A percentile compares a stretch with the other conserved stretches of the same genome.
phyloP scores from a whole-genome alignment of 1,284 basidiomycete genomes.

The Coniophora puteana region DNA sequence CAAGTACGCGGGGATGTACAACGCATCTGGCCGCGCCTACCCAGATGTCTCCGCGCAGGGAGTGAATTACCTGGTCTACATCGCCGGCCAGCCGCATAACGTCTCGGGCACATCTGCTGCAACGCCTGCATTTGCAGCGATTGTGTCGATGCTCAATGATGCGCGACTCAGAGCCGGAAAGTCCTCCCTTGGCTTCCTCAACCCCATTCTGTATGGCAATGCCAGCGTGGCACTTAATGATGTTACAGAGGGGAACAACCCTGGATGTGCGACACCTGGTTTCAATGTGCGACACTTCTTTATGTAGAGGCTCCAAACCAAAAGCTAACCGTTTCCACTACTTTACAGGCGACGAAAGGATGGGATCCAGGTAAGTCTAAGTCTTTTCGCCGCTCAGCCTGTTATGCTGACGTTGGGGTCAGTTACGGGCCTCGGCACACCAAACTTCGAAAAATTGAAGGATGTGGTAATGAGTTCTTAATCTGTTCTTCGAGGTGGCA shows the following conservation, averaged over 20 bases:
- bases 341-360: constrained; percentile 37
- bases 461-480: constrained; percentile 1
- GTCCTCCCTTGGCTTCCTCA: constrained; percentile 55
- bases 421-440: constrained; percentile 39
- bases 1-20: too few species aligned
- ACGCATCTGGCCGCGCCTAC: too few species aligned
- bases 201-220: constrained; percentile 51
- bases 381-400: constrained; percentile 9
- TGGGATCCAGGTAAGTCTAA: constrained; percentile 47
- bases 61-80: constrained; percentile 44
- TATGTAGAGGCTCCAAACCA: not conserved
- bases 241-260: constrained; percentile 48
- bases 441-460: constrained; percentile 24
- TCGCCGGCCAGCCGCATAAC: constrained; percentile 29
- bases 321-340: constrained; percentile 8
- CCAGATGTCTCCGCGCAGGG: constrained; percentile 68
- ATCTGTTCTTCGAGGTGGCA: too few species aligned
- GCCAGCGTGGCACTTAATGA: constrained; percentile 46
- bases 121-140: constrained; percentile 51
- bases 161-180: constrained; percentile 43
- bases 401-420: not conserved
- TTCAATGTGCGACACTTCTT: constrained; percentile 36
- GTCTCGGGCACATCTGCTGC: constrained; percentile 59
- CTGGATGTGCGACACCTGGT: constrained; percentile 51
- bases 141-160: constrained; percentile 64